phyloP scores from a whole-genome alignment of 1,284 basidiomycete species.

The Sporisorium sorghi region DNA sequence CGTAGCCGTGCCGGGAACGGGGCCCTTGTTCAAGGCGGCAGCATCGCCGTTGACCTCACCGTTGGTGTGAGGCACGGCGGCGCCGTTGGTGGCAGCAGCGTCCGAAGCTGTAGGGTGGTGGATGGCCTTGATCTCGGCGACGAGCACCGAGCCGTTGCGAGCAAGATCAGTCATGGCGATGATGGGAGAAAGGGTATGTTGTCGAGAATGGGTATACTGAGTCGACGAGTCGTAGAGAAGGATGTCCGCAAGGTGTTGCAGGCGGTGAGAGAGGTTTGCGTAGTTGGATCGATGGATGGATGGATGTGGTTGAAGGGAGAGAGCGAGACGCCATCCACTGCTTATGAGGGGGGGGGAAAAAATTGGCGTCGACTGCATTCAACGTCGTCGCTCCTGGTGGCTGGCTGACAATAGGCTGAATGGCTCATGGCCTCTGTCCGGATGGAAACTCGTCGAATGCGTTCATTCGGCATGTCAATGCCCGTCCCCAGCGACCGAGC shows the following conservation, averaged over 20 bases:
- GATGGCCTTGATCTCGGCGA: conserved; percentile 52
- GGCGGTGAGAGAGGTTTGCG: neutral
- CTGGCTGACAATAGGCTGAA: too few relatives aligned
- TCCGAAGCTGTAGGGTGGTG: conserved; percentile 26
- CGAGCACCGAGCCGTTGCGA: conserved; percentile 49
- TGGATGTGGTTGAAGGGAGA: conserved; percentile 13
- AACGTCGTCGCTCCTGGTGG: neutral
- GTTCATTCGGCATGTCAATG: conserved; percentile 31
- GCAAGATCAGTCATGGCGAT: conserved; percentile 45
- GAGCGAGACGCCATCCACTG: neutral
- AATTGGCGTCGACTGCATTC: neutral
- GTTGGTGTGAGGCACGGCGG: conserved; percentile 8
- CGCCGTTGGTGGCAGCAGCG: conserved; percentile 12
- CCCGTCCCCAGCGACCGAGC: neutral
- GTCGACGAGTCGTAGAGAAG: neutral
- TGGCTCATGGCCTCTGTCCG: too few relatives aligned
- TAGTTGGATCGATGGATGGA: conserved; percentile 11
- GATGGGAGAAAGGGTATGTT: conserved; percentile 8
- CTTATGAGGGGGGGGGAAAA: neutral
- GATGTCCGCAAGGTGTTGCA: neutral
- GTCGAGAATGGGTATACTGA: conserved; percentile 1
- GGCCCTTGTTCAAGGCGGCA: conserved; percentile 11
- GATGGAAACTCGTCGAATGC: conserved; percentile 33
- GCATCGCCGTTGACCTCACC: conserved; percentile 8
- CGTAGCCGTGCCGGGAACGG: conserved; percentile 17